phyloP scores from a whole-genome alignment of 345 rosid genomes.

The Gossypium turneri region DNA sequence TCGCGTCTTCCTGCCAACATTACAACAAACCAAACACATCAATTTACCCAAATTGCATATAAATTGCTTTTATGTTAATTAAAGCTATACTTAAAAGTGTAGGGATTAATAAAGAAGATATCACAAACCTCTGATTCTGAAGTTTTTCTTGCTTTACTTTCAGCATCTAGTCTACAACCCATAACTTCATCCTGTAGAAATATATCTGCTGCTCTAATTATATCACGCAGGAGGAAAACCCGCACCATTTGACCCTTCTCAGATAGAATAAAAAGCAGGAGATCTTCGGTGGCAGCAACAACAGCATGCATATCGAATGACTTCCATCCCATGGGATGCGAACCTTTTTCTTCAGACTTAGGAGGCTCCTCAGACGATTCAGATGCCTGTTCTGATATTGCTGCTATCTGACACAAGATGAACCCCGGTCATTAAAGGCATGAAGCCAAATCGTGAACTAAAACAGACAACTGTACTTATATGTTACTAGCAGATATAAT shows the following conservation, averaged over 20 bases:
- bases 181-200: slow-evolving; percentile 47
- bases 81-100: neutral
- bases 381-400: slow-evolving; percentile 85
- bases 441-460: neutral
- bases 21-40: neutral
- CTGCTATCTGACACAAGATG: slow-evolving; percentile 56
- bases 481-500: neutral
- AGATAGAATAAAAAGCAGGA: slow-evolving; percentile 69
- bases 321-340: slow-evolving; percentile 52
- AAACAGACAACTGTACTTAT: neutral
- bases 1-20: slow-evolving; percentile 44
- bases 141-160: slow-evolving; percentile 20
- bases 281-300: slow-evolving; percentile 89
- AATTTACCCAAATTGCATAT: too few relatives aligned
- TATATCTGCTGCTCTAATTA: slow-evolving; percentile 57
- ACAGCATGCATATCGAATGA: slow-evolving; percentile 85
- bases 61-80: neutral
- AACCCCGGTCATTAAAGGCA: neutral
- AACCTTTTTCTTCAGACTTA: slow-evolving; percentile 25
- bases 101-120: neutral
- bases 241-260: slow-evolving; percentile 80
- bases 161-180: slow-evolving; percentile 30
- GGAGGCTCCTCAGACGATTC: slow-evolving; percentile 37
- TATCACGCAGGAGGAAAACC: slow-evolving; percentile 72
- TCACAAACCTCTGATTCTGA: slow-evolving; percentile 43